Percentiles rank a stretch among this genome's conserved stretches.
Evolutionary conservation across 139 green algal genomes (phyloP).

Genomic region (Chlorella sp.): DNA sequence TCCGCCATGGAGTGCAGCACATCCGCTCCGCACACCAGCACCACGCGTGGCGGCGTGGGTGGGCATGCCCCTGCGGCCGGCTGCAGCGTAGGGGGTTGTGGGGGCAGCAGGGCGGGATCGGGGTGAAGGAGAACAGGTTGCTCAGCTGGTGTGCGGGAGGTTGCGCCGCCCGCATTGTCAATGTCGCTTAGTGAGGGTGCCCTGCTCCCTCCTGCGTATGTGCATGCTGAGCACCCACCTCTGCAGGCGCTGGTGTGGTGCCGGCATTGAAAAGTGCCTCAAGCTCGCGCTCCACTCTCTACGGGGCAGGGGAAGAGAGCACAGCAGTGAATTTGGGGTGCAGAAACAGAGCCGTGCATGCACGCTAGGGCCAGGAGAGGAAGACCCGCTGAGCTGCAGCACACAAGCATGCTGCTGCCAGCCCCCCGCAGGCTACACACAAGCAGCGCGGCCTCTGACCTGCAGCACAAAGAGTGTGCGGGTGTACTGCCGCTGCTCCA

Average conservation of each 20-base stretch:
- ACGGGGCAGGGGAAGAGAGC: no score
- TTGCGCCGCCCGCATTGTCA: no score
- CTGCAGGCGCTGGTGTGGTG: neutral
- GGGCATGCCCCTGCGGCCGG: neutral
- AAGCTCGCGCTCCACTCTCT: constrained; percentile 48
- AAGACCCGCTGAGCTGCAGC: no score
- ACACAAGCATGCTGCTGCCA: constrained; percentile 70
- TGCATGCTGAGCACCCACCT: neutral
- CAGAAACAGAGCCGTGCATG: no score
- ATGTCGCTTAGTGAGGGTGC: no score
- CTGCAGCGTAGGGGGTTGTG: constrained; percentile 1
- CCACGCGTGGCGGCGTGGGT: constrained; percentile 7
- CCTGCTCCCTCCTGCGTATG: no score
- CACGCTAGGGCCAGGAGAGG: no score
- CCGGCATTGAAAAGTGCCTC: constrained; percentile 5
- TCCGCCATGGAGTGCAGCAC: constrained; percentile 47
- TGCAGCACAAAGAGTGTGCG: constrained; percentile 75
- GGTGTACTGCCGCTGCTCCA: constrained; percentile 69
- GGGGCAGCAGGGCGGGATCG: neutral
- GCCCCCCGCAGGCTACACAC: no score
- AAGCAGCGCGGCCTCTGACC: no score
- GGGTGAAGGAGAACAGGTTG: neutral
- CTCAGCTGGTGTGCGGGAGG: no score
- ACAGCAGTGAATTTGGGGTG: no score
- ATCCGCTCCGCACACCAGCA: constrained; percentile 56